Evolutionary conservation across 257 asterid genomes (phyloP).

Genomic region (Euphrasia confusa): DNA sequence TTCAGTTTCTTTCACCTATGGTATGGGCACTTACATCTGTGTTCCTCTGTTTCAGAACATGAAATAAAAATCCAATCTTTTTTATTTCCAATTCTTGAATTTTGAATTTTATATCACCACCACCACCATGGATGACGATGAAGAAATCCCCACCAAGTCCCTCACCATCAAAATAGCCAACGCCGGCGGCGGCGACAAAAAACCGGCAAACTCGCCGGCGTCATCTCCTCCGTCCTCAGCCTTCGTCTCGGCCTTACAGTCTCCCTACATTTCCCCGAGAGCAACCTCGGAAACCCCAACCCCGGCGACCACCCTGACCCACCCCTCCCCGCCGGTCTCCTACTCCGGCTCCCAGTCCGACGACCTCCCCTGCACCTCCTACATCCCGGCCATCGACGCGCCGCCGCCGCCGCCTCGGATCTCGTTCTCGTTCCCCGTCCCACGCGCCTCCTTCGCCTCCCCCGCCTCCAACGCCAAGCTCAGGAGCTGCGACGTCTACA

Average conservation of each 20-base stretch:
- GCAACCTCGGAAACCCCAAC: constrained; percentile 44
- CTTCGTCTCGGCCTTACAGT: constrained; percentile 81
- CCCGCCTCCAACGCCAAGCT: constrained; percentile 73
- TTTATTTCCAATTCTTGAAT: background rate
- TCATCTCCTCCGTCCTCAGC: constrained; percentile 89
- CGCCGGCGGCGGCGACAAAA: constrained; percentile 33
- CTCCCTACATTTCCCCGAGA: constrained; percentile 89
- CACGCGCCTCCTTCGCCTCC: constrained; percentile 69
- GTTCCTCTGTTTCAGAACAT: too few species aligned
- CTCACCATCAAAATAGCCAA: constrained; percentile 53
- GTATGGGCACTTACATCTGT: too few species aligned
- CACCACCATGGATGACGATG: constrained; percentile 46
- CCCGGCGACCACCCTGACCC: constrained; percentile 44
- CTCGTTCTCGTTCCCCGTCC: constrained; percentile 79
- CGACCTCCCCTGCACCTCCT: constrained; percentile 82
- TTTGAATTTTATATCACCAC: constrained; percentile 20
- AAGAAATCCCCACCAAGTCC: constrained; percentile 32
- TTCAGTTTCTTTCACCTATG: too few species aligned
- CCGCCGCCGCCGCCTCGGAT: constrained; percentile 54
- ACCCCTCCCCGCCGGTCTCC: constrained; percentile 63
- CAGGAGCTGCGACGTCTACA: constrained; percentile 82
- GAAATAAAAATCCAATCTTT: background rate
- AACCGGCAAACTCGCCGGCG: constrained; percentile 34
- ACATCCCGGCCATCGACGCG: constrained; percentile 43
- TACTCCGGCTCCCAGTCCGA: constrained; percentile 72